Evolutionary conservation across 2,329 filamentous ascomycete species (phyloP).

Genomic region (Xylaria digitata): DNA sequence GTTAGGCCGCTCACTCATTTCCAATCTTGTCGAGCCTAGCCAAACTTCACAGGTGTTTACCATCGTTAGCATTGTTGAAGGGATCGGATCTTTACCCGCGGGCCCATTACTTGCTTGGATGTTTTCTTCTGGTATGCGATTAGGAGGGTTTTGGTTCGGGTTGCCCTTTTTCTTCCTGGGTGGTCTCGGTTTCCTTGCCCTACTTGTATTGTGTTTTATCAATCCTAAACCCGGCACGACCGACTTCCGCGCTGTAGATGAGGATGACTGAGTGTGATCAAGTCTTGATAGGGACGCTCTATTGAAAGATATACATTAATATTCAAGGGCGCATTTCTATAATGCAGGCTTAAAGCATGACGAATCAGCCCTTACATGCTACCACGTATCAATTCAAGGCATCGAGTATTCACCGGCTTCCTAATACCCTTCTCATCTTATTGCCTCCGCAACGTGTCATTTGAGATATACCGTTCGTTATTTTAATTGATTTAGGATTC

Average conservation of each 20-base stretch:
- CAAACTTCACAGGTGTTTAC: slow-evolving; percentile 44
- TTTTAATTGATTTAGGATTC: too few species aligned
- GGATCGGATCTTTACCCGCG: slow-evolving; percentile 41
- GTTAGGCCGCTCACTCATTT: slow-evolving; percentile 39
- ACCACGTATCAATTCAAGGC: too few species aligned
- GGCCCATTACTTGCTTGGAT: slow-evolving; percentile 46
- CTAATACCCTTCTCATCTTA: too few species aligned
- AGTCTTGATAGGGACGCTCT: background rate
- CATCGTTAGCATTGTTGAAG: slow-evolving; percentile 47
- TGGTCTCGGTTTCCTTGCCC: slow-evolving; percentile 4
- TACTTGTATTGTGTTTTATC: slow-evolving; percentile 12
- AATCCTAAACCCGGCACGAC: background rate
- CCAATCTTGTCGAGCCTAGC: slow-evolving; percentile 40
- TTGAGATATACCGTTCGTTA: too few species aligned
- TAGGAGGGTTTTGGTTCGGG: slow-evolving; percentile 44
- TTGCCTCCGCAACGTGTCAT: too few species aligned
- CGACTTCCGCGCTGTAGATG: background rate
- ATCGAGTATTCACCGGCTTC: too few species aligned
- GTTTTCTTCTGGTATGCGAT: slow-evolving; percentile 43
- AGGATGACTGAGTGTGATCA: background rate
- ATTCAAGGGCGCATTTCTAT: background rate
- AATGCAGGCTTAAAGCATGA: too few species aligned
- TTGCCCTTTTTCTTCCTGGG: slow-evolving; percentile 40
- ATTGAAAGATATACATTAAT: background rate
- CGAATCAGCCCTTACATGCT: too few species aligned